Conservation (phyloP, 2,329 filamentous ascomycete genomes). For the Pleurostoma richardsiae region DNA sequence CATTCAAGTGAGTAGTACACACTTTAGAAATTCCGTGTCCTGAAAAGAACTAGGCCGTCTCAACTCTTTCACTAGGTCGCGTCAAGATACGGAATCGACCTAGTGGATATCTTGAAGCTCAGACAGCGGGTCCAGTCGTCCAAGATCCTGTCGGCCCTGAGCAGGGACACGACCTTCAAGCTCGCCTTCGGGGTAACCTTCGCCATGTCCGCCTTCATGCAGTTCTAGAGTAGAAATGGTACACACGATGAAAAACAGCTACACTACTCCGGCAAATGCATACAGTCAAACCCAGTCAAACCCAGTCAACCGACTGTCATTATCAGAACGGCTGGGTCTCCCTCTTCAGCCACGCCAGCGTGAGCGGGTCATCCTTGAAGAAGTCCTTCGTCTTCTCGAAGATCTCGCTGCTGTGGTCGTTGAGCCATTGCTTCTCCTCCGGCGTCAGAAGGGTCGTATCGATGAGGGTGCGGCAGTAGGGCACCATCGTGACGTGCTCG, state of each 20-base stretch:
- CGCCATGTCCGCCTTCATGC: slow-evolving; percentile 61
- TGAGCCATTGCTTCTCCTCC: slow-evolving; percentile 79
- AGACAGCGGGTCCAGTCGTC: slow-evolving; percentile 30
- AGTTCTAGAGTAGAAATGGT: slow-evolving; percentile 21
- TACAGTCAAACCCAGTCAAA: no score
- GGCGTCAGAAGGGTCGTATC: slow-evolving; percentile 67
- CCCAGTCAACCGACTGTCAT: not conserved
- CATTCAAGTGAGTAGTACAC: slow-evolving; percentile 51
- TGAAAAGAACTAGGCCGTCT: not conserved
- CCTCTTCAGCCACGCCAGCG: slow-evolving; percentile 75
- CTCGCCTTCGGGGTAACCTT: slow-evolving; percentile 69
- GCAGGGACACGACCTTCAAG: slow-evolving; percentile 59
- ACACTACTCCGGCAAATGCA: no score
- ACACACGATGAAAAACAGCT: no score
- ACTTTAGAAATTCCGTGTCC: not conserved
- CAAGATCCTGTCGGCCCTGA: slow-evolving; percentile 41
- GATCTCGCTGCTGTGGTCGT: slow-evolving; percentile 78
- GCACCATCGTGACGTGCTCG: slow-evolving; percentile 95
- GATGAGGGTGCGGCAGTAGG: slow-evolving; percentile 85
- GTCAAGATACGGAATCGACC: slow-evolving; percentile 34
- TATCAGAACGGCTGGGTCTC: slow-evolving; percentile 65
- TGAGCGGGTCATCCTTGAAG: slow-evolving; percentile 68
- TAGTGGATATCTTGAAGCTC: slow-evolving; percentile 28
- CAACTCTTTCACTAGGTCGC: slow-evolving; percentile 27
- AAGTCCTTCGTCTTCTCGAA: slow-evolving; percentile 73